A percentile compares a stretch with the other conserved stretches of the same genome.
Evolutionary conservation across 140 eudicot species (phyloP).

Genomic region (Anethum foeniculum): DNA sequence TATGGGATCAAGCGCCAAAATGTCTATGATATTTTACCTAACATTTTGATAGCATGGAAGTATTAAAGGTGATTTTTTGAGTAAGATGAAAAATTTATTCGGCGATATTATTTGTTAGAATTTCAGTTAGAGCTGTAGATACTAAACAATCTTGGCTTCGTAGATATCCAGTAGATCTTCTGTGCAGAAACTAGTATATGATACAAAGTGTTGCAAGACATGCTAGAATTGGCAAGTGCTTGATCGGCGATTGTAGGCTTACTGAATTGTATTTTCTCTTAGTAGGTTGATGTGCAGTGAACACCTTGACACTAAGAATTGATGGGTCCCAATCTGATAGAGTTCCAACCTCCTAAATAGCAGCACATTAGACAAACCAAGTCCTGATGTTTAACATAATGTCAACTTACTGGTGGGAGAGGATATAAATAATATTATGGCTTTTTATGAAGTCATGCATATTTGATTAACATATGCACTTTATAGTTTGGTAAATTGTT

Average conservation of each 20-base stretch:
- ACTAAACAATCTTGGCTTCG: neutral
- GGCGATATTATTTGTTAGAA: neutral
- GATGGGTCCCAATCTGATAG: neutral
- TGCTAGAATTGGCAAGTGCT: neutral
- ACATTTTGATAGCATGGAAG: neutral
- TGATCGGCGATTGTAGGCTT: neutral
- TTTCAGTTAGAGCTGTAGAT: neutral
- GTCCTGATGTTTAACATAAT: neutral
- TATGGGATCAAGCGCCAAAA: neutral
- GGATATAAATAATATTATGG: neutral
- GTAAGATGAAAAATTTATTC: neutral
- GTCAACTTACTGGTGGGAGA: neutral
- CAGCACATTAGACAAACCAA: neutral
- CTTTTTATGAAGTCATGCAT: neutral
- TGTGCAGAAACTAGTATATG: neutral
- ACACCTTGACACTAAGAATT: neutral
- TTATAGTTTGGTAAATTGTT: neutral
- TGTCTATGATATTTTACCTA: neutral
- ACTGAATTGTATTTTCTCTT: neutral
- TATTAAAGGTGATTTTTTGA: too few species aligned
- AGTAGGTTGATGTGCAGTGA: neutral
- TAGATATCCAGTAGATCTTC: constrained; percentile 2
- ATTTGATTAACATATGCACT: neutral
- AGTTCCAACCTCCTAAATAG: neutral
- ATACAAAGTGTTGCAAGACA: neutral